Percentiles rank a stretch among this genome's conserved stretches.
Conservation (phyloP, 2,329 filamentous ascomycete species). For the Cadophora sp. region DNA sequence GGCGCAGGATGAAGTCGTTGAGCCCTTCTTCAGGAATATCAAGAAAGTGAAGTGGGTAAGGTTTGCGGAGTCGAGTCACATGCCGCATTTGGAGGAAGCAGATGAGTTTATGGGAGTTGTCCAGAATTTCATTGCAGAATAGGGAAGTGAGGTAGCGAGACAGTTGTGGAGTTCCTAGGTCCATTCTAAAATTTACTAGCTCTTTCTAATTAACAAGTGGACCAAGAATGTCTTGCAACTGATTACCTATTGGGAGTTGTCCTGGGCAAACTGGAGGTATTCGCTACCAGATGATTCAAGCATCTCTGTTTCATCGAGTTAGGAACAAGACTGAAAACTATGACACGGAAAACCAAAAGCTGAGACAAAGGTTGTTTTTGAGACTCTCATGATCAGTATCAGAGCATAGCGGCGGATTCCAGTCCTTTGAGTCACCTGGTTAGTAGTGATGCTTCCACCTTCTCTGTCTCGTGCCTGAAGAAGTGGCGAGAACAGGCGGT, state of each 20-base stretch:
- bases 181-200: neutral
- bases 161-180: neutral
- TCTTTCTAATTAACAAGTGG: neutral
- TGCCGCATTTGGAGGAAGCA: conserved; percentile 49
- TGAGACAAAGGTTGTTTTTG: neutral
- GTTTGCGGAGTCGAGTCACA: conserved; percentile 40
- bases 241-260: too few relatives aligned
- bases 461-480: conserved; percentile 9
- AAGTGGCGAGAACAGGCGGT: conserved; percentile 10
- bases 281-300: too few relatives aligned
- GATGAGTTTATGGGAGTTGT: conserved; percentile 47
- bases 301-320: neutral
- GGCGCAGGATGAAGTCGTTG: conserved; percentile 43
- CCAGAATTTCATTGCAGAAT: conserved; percentile 41
- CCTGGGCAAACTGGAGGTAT: too few relatives aligned
- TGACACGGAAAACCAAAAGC: neutral
- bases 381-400: neutral
- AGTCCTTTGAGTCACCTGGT: conserved; percentile 1
- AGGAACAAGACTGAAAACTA: neutral
- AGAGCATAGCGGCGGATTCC: neutral
- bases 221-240: too few relatives aligned
- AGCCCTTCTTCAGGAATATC: conserved; percentile 48
- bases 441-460: neutral
- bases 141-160: neutral
- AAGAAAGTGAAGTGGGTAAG: conserved; percentile 50